Base-by-base conservation (phyloP, 306 rosid species). In the Macrotyloma uniflorum region DNA sequence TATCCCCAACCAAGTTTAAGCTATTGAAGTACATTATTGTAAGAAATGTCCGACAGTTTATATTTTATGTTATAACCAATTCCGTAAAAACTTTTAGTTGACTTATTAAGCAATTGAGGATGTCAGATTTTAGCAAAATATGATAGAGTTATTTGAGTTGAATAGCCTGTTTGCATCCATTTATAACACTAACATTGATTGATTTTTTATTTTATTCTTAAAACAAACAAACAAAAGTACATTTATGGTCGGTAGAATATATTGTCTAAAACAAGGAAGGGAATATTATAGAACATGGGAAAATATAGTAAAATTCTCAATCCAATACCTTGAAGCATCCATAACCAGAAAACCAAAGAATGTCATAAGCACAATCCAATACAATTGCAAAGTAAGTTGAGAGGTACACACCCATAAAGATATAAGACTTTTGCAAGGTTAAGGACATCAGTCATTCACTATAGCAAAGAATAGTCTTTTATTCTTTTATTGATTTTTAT, bases 401-500 rank as follows among this genome's bases (percentile, higher is more conserved):
- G 47, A 62, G 18, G 63, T 12, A 49, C 12, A 50, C 32, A 32
- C 28, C 20, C 63, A 19, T 70, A 50, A 11, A 70, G 20, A 18
- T 32, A 16, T 5, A 30, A 50, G 47, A 7, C 19, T 70, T 40
- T 26, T 77, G 38, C 54, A 53, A 35, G 58, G 26, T 19, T 68
- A 67, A 4, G 5, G 45, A 16, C 28, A 64, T 24, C 30, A 33
- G 54, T n/a, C 18, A 14, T 65, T 68, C 50, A 40, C 43, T 22
- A 42, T 35, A 64, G 54, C 53, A 45, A 59, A 19, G 1, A 36
- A 38, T 66, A 8, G 22, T 36, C 32, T 77, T 77, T 64, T 24
- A 42, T 51, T 36, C 32, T 77, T 77, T 64, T 24, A 42, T 51
- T 36, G n/a, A 66, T 70, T 24, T 47, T n/a, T 28, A 59, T 50